A percentile compares a stretch with the other conserved stretches of the same genome.
Conservation (phyloP, 345 rosid genomes). For the Reutealis trisperma region DNA sequence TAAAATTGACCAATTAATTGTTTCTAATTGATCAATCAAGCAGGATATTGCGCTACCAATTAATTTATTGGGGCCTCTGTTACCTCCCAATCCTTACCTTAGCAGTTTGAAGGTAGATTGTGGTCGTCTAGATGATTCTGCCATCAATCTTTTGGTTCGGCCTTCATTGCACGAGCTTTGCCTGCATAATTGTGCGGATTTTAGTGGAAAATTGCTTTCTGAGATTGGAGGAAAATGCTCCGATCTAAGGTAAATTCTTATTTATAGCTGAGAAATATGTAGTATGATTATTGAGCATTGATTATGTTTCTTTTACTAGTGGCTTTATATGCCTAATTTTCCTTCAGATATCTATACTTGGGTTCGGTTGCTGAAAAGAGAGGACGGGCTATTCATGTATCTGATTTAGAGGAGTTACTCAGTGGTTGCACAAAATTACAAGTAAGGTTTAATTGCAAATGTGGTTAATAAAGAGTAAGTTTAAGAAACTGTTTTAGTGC, state of each 20-base stretch:
- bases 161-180: conserved; percentile 71
- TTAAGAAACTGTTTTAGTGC: not conserved
- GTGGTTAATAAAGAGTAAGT: conserved; percentile 4
- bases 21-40: not conserved
- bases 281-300: not conserved
- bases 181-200: conserved; percentile 68
- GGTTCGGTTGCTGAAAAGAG: conserved; percentile 87
- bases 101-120: conserved; percentile 82
- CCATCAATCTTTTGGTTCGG: conserved; percentile 49
- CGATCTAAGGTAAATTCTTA: conserved; percentile 53
- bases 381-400: conserved; percentile 62
- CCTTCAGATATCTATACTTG: conserved; percentile 65
- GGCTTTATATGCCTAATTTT: conserved; percentile 20
- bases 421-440: conserved; percentile 76
- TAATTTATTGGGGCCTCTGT: conserved; percentile 61
- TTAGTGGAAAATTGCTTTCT: conserved; percentile 74
- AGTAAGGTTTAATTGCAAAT: conserved; percentile 53
- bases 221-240: conserved; percentile 72
- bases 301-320: not conserved
- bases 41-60: conserved; percentile 60
- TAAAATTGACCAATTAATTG: not conserved
- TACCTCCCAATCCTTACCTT: conserved; percentile 69
- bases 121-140: conserved; percentile 63
- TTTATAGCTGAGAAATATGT: not conserved
- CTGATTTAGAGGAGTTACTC: conserved; percentile 80